A percentile compares a stretch with the other conserved stretches of the same genome.
These are phyloP conservation scores for Stemphylium vesicarium DNA, from an alignment of 2,329 filamentous ascomycete species.

Conservation along the genomic window DNA sequence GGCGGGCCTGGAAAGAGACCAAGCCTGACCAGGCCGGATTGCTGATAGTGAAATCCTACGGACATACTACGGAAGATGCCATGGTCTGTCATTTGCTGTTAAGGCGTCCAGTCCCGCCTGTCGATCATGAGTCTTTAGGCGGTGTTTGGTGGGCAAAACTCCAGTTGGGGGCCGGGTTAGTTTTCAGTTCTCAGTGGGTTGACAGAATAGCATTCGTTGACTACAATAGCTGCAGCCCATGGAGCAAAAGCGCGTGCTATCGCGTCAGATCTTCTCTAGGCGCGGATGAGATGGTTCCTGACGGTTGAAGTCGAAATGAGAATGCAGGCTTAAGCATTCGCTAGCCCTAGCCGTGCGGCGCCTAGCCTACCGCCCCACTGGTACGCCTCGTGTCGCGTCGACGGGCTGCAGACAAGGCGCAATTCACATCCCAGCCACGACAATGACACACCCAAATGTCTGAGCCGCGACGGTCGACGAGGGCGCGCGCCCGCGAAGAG, in stretches of 20 bases:
- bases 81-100: background rate
- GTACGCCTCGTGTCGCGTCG: slow-evolving; percentile 8
- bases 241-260: too few relatives aligned
- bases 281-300: background rate
- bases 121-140: background rate
- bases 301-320: background rate
- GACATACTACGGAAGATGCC: background rate
- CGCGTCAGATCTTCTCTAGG: too few relatives aligned
- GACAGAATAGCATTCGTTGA: too few relatives aligned
- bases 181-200: background rate
- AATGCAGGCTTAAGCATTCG: background rate
- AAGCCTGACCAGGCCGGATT: slow-evolving; percentile 2
- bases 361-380: slow-evolving; percentile 1
- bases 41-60: background rate
- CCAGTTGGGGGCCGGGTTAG: background rate
- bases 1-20: background rate
- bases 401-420: background rate
- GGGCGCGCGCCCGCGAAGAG: slow-evolving; percentile 45
- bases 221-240: too few relatives aligned
- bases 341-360: background rate
- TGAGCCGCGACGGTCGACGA: slow-evolving; percentile 46
- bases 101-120: background rate
- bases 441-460: slow-evolving; percentile 31
- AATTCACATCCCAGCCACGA: background rate
- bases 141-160: background rate